phyloP scores from a whole-genome alignment of 805 yeast species.

The Yamadazyma takamatsuzukensis region DNA sequence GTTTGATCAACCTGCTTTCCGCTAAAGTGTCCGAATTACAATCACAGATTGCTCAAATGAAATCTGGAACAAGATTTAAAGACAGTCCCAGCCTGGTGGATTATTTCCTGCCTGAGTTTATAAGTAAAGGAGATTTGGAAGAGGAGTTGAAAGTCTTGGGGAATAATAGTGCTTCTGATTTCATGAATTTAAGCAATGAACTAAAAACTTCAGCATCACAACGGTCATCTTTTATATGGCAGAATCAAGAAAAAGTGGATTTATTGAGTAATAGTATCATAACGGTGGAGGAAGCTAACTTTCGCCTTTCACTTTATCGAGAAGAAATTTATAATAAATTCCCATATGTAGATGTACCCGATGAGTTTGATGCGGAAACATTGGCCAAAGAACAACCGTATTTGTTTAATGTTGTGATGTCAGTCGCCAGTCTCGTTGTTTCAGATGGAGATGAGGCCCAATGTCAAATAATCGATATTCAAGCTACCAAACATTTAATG shows the following conservation, averaged over 20 bases:
- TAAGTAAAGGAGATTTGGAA: slow-evolving; percentile 35
- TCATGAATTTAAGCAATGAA: slow-evolving; percentile 43
- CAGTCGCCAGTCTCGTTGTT: slow-evolving; percentile 50
- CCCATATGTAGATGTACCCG: slow-evolving; percentile 58
- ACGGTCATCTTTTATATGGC: slow-evolving; percentile 31
- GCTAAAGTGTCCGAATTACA: no score
- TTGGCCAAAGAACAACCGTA: slow-evolving; percentile 54
- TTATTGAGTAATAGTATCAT: slow-evolving; percentile 57
- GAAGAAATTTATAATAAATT: slow-evolving; percentile 41
- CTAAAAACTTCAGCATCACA: slow-evolving; percentile 45
- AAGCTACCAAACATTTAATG: slow-evolving; percentile 47
- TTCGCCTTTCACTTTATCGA: slow-evolving; percentile 50
- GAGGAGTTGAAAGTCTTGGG: slow-evolving; percentile 37
- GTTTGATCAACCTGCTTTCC: no score
- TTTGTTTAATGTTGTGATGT: slow-evolving; percentile 61
- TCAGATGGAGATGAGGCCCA: slow-evolving; percentile 32
- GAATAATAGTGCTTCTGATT: slow-evolving; percentile 24
- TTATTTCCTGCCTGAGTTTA: slow-evolving; percentile 21
- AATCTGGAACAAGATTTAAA: no score
- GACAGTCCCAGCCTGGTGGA: no score
- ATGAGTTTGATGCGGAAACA: slow-evolving; percentile 39
- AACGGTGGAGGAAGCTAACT: slow-evolving; percentile 54
- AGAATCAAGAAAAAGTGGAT: slow-evolving; percentile 32
- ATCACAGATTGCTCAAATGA: no score
- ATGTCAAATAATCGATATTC: slow-evolving; percentile 48